Evolutionary conservation across 2,329 filamentous ascomycete genomes (phyloP), one percentile per base, ranked within the genome.

Genomic region (Pseudocercospora ulei): DNA sequence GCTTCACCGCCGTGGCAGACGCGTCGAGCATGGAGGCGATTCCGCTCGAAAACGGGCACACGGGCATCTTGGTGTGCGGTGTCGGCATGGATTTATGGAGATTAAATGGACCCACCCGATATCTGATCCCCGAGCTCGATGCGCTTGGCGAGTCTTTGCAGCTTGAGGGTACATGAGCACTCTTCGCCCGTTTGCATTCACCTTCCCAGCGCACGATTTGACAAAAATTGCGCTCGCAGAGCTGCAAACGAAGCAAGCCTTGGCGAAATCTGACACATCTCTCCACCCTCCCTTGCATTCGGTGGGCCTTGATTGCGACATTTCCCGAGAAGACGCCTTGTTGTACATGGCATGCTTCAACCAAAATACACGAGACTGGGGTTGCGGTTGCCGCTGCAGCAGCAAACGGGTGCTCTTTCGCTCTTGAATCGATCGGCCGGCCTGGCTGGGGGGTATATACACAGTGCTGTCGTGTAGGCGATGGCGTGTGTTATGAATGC

Each of bases 1-100:
- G 54, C 8, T 63, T 57, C 43, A 73, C 69, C 12, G 59, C 65
- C 16, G 70, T 76, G 3, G 72, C 72, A 8, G 73, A 77, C 57
- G 65, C 73, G 11, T 69, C 71, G 2, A 64, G 65, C 17, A 56
- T 76, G 54, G 65, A 64, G n/a, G 46, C 66, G 2, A 51, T 66
- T 22, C 26, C 5, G 12, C 30, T 46, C 17, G 46, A 11, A 5
- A 16, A 39, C 25, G 22, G 36, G 5, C 22, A 14, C 9, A 11
- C 9, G 2, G 47, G 48, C 9, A 38, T 70, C 33, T 35, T 72
- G 27, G 49, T 71, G 1, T 65, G 62, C 37, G 69, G 69, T 14
- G 67, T 71, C 20, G 69, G 69, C 1, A 66, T 70, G 61, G 67
- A 72, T 45, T 49, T 68, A 39, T 62, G 66, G 51, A 47, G 29